Base-by-base conservation (phyloP, 768 basidiomycete genomes). In the Agaricus blazei region DNA sequence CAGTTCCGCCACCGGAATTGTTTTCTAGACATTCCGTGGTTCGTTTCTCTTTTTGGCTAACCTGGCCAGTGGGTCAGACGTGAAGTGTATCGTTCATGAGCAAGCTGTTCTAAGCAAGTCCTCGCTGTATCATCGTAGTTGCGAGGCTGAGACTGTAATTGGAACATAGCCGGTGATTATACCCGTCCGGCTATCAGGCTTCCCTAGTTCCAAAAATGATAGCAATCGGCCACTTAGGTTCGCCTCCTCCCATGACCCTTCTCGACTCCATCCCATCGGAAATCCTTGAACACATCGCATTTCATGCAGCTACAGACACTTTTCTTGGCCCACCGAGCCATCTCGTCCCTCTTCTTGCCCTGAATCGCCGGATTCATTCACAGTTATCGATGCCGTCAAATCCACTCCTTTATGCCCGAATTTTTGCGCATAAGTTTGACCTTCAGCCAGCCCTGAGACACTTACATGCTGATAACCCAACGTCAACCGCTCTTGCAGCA, bases 231-330 rank as follows among this genome's bases (percentile, higher is more conserved):
- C 34, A 34, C 34, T 8, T 34, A 19, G 19, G 19, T 19, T 19
- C 19, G 8, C 34, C 5, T 34, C 34, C 34, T 56, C 54, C 56
- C 62, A 70, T 70, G 67, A 59, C 64, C 53, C 68, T 66, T 9
- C 67, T 90, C 53, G 70, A 74, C 52, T 69, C 70, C 5, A 69
- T 93, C 43, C 91, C 91, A 12, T 80, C 80, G 57, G 92, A 93
- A 68, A 77, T 93, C 38, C 76, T 94, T 44, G 87, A 93, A 64
- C 83, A 84, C 49, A 84, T 95, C 61, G 88, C 88, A 1, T 84
- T 79, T 64, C 83, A 82, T 61, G 69, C 81, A 40, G 82, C 78
- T 7, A 82, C 82, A 3, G 64, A 76, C 4, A 60, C 54, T 29
- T 69, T 78, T 48, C 70, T 83, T 41, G 87, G 88, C 15, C 86